Conservation (phyloP, 352 stramenopile genomes). For the Achlya hypogyna region DNA sequence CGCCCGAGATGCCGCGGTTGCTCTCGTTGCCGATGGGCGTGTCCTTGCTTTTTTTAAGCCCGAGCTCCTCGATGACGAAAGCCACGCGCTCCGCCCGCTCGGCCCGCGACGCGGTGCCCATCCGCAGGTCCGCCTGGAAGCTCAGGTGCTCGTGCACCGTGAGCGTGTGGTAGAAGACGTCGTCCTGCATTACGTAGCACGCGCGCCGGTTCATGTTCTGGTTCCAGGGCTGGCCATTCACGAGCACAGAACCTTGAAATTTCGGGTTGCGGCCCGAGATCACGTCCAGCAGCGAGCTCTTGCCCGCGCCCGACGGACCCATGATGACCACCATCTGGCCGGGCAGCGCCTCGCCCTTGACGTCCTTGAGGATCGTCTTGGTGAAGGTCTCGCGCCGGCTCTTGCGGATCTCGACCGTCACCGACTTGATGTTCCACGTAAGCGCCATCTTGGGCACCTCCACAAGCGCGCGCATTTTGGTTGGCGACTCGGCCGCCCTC, state of each 20-base stretch:
- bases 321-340: slow-evolving; percentile 42
- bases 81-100: slow-evolving; percentile 25
- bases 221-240: slow-evolving; percentile 44
- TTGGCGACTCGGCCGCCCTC: background rate
- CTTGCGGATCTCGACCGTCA: slow-evolving; percentile 26
- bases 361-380: slow-evolving; percentile 35
- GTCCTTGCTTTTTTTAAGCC: slow-evolving; percentile 34
- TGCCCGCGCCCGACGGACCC: slow-evolving; percentile 44
- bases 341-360: slow-evolving; percentile 28
- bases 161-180: slow-evolving; percentile 83
- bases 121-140: slow-evolving; percentile 67
- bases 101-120: slow-evolving; percentile 28
- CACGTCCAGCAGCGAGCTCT: slow-evolving; percentile 47
- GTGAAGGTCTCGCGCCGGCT: slow-evolving; percentile 23
- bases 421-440: slow-evolving; percentile 28
- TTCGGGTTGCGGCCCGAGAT: slow-evolving; percentile 40
- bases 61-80: slow-evolving; percentile 36
- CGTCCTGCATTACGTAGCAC: slow-evolving; percentile 86
- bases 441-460: slow-evolving; percentile 27
- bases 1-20: slow-evolving; percentile 47
- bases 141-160: slow-evolving; percentile 77
- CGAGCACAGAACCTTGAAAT: slow-evolving; percentile 37
- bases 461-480: background rate
- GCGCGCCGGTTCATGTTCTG: slow-evolving; percentile 29
- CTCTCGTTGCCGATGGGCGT: slow-evolving; percentile 34